Percentiles rank a stretch among this genome's conserved stretches.
Conservation (phyloP, 1,284 basidiomycete species). For the Heliocybe sulcata region DNA sequence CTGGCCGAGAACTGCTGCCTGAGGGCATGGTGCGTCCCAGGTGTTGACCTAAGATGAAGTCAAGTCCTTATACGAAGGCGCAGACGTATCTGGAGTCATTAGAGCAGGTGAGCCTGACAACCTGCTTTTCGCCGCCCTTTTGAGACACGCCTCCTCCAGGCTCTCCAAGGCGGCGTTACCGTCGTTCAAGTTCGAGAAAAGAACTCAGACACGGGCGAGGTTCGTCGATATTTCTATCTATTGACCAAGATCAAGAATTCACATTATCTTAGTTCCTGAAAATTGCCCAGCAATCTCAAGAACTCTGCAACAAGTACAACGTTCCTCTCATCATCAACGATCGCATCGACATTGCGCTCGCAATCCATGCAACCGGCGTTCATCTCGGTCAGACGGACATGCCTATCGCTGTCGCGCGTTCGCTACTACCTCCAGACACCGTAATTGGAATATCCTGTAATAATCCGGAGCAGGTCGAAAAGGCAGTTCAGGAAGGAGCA, state of each 20-base stretch:
- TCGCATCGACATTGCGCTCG: conserved; percentile 82
- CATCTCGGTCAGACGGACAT: conserved; percentile 93
- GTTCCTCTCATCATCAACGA: conserved; percentile 92
- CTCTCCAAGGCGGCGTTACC: conserved; percentile 82
- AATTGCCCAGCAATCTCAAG: conserved; percentile 67
- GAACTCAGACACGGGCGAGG: conserved; percentile 70
- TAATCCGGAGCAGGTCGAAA: conserved; percentile 53
- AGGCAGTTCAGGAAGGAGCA: conserved; percentile 50
- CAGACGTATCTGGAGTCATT: conserved; percentile 74
- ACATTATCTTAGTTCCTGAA: conserved; percentile 58
- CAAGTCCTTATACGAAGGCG: background rate
- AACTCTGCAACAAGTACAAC: conserved; percentile 72
- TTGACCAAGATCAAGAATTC: background rate
- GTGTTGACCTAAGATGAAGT: background rate
- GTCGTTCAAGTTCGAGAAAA: conserved; percentile 91
- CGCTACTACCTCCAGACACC: conserved; percentile 60
- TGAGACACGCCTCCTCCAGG: conserved; percentile 30
- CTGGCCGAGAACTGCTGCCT: conserved; percentile 75
- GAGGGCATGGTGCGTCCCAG: conserved; percentile 54
- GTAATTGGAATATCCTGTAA: conserved; percentile 84
- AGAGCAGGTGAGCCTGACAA: conserved; percentile 51
- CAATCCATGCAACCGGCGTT: conserved; percentile 71
- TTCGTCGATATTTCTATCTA: conserved; percentile 22
- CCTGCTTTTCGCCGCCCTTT: background rate
- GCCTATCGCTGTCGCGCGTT: conserved; percentile 63